phyloP scores from a whole-genome alignment of 148 eudicot species.

The Amaranthus hypochondriacus region DNA sequence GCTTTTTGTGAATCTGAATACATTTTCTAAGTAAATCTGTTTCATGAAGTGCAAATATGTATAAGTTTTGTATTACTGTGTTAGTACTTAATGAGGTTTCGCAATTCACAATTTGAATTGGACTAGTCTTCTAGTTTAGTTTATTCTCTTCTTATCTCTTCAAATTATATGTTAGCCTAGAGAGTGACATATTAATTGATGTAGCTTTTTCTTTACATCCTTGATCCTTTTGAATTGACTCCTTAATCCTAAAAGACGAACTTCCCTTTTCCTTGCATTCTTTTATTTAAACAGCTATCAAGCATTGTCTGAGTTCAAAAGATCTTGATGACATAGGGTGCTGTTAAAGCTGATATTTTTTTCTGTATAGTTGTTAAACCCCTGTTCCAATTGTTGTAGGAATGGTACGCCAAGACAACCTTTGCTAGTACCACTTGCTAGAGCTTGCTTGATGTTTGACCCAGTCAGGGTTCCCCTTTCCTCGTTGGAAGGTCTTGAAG shows the following conservation, averaged over 20 bases:
- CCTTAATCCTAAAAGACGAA: too few relatives aligned
- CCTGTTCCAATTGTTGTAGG: constrained; percentile 34
- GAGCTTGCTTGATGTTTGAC: constrained; percentile 73
- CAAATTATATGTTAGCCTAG: neutral
- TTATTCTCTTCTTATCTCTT: neutral
- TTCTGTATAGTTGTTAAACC: neutral
- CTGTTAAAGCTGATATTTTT: too few relatives aligned
- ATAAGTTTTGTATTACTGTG: neutral
- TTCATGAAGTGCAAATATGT: neutral
- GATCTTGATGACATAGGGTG: neutral
- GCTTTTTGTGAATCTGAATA: neutral
- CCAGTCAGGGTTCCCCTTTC: constrained; percentile 71
- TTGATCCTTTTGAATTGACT: neutral
- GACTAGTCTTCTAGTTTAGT: neutral
- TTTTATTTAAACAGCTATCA: neutral
- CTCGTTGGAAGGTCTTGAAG: constrained; percentile 87
- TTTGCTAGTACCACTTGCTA: constrained; percentile 87
- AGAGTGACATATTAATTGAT: neutral
- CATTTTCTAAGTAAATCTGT: too few relatives aligned
- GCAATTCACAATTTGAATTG: neutral
- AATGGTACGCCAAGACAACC: constrained; percentile 99
- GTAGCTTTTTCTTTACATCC: neutral
- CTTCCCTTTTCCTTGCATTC: neutral
- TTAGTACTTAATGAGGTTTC: neutral
- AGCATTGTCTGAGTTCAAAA: neutral